Percentiles rank a stretch among this genome's conserved stretches.
Conservation (phyloP, 352 stramenopile genomes). For the Elongisporangium undulatum region DNA sequence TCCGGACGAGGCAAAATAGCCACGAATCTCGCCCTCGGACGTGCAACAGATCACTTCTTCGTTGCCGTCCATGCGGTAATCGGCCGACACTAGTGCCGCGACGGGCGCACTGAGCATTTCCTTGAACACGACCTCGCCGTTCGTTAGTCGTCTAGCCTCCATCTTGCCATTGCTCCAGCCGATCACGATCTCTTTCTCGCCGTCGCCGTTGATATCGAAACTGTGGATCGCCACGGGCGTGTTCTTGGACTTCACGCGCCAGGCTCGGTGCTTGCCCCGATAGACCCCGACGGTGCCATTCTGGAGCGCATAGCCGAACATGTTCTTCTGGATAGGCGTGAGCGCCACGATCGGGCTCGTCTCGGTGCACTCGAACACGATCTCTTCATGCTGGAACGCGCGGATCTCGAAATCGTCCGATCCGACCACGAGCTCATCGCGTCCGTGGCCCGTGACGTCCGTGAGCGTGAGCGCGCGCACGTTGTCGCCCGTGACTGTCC, state of each 20-base stretch:
- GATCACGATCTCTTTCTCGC: conserved; percentile 85
- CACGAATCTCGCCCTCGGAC: conserved; percentile 72
- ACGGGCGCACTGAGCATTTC: conserved; percentile 65
- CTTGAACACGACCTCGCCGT: conserved; percentile 83
- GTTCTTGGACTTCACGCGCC: conserved; percentile 92
- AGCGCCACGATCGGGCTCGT: conserved; percentile 75
- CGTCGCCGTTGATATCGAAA: conserved; percentile 91
- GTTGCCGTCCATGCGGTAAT: conserved; percentile 88
- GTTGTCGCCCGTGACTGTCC: conserved; percentile 91
- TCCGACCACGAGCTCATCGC: conserved; percentile 81
- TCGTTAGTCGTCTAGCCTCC: conserved; percentile 61
- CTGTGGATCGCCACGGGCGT: conserved; percentile 65
- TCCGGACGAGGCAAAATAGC: conserved; percentile 46
- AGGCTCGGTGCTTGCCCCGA: conserved; percentile 78
- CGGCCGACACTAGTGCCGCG: conserved; percentile 64
- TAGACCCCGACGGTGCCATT: conserved; percentile 94
- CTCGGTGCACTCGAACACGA: conserved; percentile 87
- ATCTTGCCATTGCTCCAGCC: conserved; percentile 91
- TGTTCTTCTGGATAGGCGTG: conserved; percentile 56
- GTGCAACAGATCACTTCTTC: conserved; percentile 89
- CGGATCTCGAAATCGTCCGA: conserved; percentile 91
- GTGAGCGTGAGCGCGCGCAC: conserved; percentile 76
- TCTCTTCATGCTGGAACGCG: conserved; percentile 87
- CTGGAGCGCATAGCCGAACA: conserved; percentile 85
- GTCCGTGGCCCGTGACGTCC: conserved; percentile 66